Evolutionary conservation across 2,329 filamentous ascomycete species (phyloP).

Genomic region (Arthroderma uncinatum): DNA sequence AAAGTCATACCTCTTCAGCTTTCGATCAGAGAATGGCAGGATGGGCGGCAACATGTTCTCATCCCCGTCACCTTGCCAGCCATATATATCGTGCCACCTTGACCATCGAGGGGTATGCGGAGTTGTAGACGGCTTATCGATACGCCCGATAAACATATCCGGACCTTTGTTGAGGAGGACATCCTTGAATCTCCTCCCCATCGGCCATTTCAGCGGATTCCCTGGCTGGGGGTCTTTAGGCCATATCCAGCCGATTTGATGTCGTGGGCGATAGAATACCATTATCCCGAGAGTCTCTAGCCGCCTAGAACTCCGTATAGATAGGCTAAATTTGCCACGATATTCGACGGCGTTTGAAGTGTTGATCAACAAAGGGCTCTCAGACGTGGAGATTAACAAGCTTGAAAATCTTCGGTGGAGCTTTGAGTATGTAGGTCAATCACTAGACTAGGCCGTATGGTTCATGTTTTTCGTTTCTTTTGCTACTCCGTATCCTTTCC

Average conservation of each 20-base stretch:
- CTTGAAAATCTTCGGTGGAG: too few species aligned
- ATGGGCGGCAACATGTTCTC: slow-evolving; percentile 8
- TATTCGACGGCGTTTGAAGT: too few species aligned
- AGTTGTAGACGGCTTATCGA: slow-evolving; percentile 11
- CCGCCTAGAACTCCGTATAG: too few species aligned
- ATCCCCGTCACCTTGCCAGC: slow-evolving; percentile 5
- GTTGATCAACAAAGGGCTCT: too few species aligned
- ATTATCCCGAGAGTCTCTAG: too few species aligned
- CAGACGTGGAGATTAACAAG: too few species aligned
- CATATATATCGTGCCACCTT: slow-evolving; percentile 14
- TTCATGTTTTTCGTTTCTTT: too few species aligned
- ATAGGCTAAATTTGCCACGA: too few species aligned
- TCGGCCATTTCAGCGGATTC: slow-evolving; percentile 24
- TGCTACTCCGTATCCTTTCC: not conserved
- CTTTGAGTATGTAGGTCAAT: too few species aligned
- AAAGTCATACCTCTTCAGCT: slow-evolving; percentile 24
- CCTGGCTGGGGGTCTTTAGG: slow-evolving; percentile 29
- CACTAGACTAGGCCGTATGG: too few species aligned
- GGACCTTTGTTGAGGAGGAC: slow-evolving; percentile 31
- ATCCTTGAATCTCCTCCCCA: slow-evolving; percentile 26
- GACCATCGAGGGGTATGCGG: slow-evolving; percentile 14
- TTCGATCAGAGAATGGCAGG: slow-evolving; percentile 17
- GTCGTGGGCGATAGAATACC: not conserved
- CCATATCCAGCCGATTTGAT: slow-evolving; percentile 25
- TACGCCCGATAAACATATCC: slow-evolving; percentile 32